phyloP scores from a whole-genome alignment of 2,329 filamentous ascomycete genomes.

The Colletotrichum cuscutae region DNA sequence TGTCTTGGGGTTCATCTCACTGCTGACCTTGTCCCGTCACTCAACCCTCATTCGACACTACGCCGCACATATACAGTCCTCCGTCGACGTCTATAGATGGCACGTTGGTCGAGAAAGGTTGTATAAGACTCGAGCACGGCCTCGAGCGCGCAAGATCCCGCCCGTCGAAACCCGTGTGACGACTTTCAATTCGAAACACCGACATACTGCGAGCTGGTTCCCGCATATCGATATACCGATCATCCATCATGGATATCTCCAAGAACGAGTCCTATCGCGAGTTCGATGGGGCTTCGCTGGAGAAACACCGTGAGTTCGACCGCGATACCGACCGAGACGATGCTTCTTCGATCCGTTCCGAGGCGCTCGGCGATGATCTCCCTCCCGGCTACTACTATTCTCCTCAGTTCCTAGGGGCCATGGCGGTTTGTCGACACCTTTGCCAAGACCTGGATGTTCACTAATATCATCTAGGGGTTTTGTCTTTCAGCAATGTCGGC shows the following conservation, averaged over 20 bases:
- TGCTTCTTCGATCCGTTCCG: constrained; percentile 46
- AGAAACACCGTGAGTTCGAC: constrained; percentile 32
- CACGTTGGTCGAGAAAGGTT: neutral
- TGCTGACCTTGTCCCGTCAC: neutral
- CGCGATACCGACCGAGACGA: constrained; percentile 38
- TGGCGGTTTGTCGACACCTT: constrained; percentile 40
- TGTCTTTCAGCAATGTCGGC: constrained; percentile 49
- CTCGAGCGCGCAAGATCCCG: neutral
- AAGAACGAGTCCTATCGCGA: constrained; percentile 36
- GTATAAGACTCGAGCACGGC: constrained; percentile 22
- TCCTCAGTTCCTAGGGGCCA: constrained; percentile 44
- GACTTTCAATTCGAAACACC: neutral
- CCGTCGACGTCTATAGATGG: neutral
- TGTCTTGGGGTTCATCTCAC: constrained; percentile 21
- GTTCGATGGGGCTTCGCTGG: constrained; percentile 4
- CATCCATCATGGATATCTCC: constrained; percentile 33
- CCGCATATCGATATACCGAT: constrained; percentile 4
- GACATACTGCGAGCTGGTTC: constrained; percentile 19
- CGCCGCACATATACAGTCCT: neutral
- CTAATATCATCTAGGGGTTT: constrained; percentile 44
- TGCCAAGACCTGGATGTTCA: neutral
- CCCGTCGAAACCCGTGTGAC: too few relatives aligned
- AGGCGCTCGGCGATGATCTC: constrained; percentile 47
- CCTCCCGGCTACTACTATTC: constrained; percentile 51
- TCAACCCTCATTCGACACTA: neutral